Conservation (phyloP, 306 rosid species). For the Acacia acuminata region DNA sequence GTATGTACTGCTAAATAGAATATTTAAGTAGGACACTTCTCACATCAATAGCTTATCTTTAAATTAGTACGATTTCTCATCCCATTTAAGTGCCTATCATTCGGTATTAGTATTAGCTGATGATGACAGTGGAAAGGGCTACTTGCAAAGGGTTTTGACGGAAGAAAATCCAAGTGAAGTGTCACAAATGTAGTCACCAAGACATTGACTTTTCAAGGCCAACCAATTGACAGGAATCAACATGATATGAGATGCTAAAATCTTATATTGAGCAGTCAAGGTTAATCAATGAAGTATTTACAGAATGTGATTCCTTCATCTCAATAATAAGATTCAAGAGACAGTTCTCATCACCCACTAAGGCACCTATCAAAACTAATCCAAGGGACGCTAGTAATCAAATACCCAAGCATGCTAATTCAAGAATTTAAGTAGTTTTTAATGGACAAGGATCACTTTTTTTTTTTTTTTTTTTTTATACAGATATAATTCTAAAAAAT, state of each 20-base stretch:
- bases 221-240: not conserved
- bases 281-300: not conserved
- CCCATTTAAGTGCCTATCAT: not conserved
- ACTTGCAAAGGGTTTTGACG: not conserved
- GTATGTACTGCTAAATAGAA: not conserved
- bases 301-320: not conserved
- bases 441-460: not conserved
- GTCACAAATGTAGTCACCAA: not conserved
- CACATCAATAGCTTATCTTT: too few species aligned
- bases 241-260: not conserved
- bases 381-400: constrained; percentile 6
- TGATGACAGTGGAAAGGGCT: not conserved
- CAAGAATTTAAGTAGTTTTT: not conserved
- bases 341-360: not conserved
- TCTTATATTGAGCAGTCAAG: not conserved
- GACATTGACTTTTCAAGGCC: not conserved
- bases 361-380: not conserved
- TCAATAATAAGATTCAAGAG: not conserved
- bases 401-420: not conserved
- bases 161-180: not conserved
- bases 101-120: not conserved
- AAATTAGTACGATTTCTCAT: not conserved
- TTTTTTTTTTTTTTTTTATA: not conserved
- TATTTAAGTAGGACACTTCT: not conserved
- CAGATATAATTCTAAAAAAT: not conserved